Percentiles rank a stretch among this genome's conserved stretches.
Evolutionary conservation across 148 eudicot genomes (phyloP).

Genomic region (Camellia lanceoleosa): DNA sequence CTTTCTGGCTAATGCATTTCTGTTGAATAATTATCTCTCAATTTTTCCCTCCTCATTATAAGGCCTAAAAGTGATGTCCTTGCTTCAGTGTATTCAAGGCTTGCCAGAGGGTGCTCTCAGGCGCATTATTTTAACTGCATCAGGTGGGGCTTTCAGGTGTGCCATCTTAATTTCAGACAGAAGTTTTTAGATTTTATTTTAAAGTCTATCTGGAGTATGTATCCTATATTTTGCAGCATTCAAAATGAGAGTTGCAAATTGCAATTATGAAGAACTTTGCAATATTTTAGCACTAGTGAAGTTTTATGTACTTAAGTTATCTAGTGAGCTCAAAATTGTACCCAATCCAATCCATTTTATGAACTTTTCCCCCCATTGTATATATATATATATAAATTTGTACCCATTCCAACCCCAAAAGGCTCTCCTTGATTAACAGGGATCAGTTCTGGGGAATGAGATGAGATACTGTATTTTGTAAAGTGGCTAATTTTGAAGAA

Average conservation of each 20-base stretch:
- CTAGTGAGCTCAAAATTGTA: slow-evolving; percentile 4
- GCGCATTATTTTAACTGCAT: slow-evolving; percentile 91
- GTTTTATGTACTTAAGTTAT: background rate
- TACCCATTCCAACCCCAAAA: background rate
- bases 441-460: background rate
- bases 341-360: too few species aligned
- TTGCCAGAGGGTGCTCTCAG: slow-evolving; percentile 96
- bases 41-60: slow-evolving; percentile 10
- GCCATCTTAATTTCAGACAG: slow-evolving; percentile 13
- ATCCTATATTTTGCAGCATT: background rate
- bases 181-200: background rate
- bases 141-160: slow-evolving; percentile 98
- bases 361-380: too few species aligned
- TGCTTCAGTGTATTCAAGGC: slow-evolving; percentile 93
- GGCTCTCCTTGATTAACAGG: background rate
- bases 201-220: background rate
- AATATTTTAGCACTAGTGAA: background rate
- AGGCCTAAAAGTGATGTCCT: slow-evolving; percentile 23
- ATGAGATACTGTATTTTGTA: background rate
- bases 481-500: background rate
- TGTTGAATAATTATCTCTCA: background rate
- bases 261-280: background rate
- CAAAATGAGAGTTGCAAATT: background rate
- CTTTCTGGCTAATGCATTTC: background rate
- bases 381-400: too few species aligned